These are phyloP conservation scores for Boletus edulis DNA, from an alignment of 768 basidiomycete genomes.

Conservation along the genomic window DNA sequence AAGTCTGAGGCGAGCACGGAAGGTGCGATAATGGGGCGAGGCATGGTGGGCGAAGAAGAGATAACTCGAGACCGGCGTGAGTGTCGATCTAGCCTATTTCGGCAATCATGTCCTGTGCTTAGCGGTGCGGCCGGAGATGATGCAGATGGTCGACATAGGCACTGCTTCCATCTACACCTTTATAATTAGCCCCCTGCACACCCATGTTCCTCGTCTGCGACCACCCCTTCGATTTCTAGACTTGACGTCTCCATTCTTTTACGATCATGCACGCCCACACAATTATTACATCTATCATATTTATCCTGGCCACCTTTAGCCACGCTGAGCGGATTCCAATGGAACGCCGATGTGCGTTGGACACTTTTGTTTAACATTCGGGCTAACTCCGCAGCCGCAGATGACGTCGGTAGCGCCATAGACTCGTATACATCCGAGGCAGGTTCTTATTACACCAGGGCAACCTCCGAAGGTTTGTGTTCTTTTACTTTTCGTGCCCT, in stretches of 20 bases:
- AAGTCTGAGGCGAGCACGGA: conserved; percentile 98
- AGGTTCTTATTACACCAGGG: conserved; percentile 30
- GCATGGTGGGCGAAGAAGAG: conserved; percentile 49
- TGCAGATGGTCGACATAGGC: not conserved
- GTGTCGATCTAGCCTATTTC: conserved; percentile 25
- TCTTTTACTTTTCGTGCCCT: not conserved
- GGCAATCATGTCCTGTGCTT: not conserved
- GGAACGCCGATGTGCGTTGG: conserved; percentile 43
- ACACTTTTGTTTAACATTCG: not conserved
- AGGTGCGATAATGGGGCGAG: conserved; percentile 89
- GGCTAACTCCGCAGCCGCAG: conserved; percentile 7
- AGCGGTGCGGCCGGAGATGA: not conserved
- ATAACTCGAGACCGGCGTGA: conserved; percentile 1
- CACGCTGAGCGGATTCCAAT: conserved; percentile 37
- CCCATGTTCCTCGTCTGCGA: conserved; percentile 1
- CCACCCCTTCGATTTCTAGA: conserved; percentile 1
- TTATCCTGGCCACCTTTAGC: conserved; percentile 33
- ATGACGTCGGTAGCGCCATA: conserved; percentile 38
- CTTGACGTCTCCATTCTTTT: not conserved
- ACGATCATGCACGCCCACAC: conserved; percentile 29
- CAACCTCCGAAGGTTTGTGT: conserved; percentile 23
- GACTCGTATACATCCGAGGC: conserved; percentile 38
- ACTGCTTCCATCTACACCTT: not conserved
- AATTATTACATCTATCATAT: conserved; percentile 35
- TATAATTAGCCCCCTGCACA: not conserved